Base-by-base conservation (phyloP, 257 asterid species). In the Fraxinus cuspidata region DNA sequence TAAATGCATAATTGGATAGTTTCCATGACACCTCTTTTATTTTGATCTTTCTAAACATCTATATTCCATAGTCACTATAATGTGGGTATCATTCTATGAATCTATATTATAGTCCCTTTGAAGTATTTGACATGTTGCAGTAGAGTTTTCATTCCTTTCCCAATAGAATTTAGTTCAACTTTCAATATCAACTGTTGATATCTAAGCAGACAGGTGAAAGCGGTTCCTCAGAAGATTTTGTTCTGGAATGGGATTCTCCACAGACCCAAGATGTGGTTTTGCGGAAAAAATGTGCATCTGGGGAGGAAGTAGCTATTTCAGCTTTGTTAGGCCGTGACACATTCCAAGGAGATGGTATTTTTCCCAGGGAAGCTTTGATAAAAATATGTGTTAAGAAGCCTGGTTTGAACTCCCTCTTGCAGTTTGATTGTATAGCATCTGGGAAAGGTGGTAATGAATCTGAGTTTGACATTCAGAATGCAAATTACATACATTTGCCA, bases 371-470 rank as follows among this genome's bases (percentile, higher is more conserved):
- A 74, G 90, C 96, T 74, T 79, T 84, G 86, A 72, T 95, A 88
- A 95, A 95, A 87, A 88, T 95, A 53, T 89, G 99, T 78, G 75
- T 95, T 74, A 95, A 89, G 80, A 95, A 91, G 87, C 96, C 96
- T 71, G 89, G 92, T 40, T 72, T 91, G 84, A 89, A 84, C 85
- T 92, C 93, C 69, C 84, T 95, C 86, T 83, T 91, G 91, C 93
- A 88, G 85, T 95, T 95, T 78, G 96, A 92, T 79, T 95, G 98
- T 76, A 83, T 83, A 66, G 96, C 90, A 68, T 85, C 84, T 56
- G 85, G 83, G 27, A 83, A 58, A 78, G 87, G 84, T 71, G 83
- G 73, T 35, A 74, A 67, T 28, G 79, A 77, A 40, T 83, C 90
- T 60, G 82, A 81, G 71, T 78, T 92, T 79, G 78, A 86, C 65